phyloP scores from a whole-genome alignment of 2,329 filamentous ascomycete species.

The Phialophora macrospora region DNA sequence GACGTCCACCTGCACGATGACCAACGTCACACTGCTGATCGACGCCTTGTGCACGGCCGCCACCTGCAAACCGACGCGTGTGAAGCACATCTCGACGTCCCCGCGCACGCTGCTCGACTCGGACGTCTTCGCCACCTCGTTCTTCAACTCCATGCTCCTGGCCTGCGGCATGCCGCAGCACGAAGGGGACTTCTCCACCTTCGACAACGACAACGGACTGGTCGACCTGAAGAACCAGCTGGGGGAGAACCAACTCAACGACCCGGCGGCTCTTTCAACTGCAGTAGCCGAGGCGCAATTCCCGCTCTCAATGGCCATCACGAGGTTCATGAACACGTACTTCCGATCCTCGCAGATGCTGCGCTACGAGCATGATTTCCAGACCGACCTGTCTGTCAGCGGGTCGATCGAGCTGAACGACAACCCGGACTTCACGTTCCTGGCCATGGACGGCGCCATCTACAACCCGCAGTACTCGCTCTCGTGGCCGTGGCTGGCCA shows the following conservation, averaged over 20 bases:
- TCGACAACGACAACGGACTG: slow-evolving; percentile 9
- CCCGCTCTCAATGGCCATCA: slow-evolving; percentile 17
- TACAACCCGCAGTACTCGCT: slow-evolving; percentile 24
- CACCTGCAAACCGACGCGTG: slow-evolving; percentile 21
- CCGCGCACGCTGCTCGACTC: slow-evolving; percentile 27
- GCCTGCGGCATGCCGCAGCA: slow-evolving; percentile 14
- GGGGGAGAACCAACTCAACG: not conserved
- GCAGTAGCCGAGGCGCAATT: not conserved
- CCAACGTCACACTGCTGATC: slow-evolving; percentile 11
- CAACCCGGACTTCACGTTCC: slow-evolving; percentile 9
- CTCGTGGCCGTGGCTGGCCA: slow-evolving; percentile 26
- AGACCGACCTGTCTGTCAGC: not conserved
- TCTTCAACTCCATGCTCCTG: slow-evolving; percentile 21
- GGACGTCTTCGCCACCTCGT: slow-evolving; percentile 25
- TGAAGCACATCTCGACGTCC: slow-evolving; percentile 25
- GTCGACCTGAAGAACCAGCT: slow-evolving; percentile 14
- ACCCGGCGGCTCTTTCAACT: not conserved
- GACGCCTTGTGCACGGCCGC: slow-evolving; percentile 18
- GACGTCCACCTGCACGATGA: slow-evolving; percentile 16
- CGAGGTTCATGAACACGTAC: slow-evolving; percentile 28
- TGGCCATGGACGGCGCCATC: slow-evolving; percentile 20
- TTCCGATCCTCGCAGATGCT: slow-evolving; percentile 23
- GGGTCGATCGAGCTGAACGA: slow-evolving; percentile 10
- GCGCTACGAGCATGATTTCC: slow-evolving; percentile 9
- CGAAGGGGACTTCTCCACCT: slow-evolving; percentile 8